A percentile compares a stretch with the other conserved stretches of the same genome.
phyloP scores from a whole-genome alignment of 192 early-diverging fungal species.

The Phlyctochytrium planicorne region DNA sequence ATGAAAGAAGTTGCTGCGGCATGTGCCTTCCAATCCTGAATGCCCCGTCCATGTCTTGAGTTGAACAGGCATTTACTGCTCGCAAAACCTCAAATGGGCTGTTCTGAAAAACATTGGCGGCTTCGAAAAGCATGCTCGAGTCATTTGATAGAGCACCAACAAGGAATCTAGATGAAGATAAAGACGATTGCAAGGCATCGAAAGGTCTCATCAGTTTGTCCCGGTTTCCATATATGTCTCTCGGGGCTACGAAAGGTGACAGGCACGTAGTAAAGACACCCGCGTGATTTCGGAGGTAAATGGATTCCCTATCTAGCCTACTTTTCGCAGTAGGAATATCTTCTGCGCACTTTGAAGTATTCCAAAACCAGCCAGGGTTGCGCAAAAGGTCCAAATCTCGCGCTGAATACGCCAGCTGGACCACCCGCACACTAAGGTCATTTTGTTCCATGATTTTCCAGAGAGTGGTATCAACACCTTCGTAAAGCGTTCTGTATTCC shows the following conservation, averaged over 20 bases:
- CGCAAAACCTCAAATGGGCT: not conserved
- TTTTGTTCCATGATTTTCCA: not conserved
- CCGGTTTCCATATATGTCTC: not conserved
- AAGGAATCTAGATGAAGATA: not conserved
- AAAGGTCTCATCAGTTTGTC: not conserved
- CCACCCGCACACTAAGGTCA: not conserved
- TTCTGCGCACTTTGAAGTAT: too few species aligned
- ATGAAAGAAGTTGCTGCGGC: not conserved
- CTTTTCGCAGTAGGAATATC: too few species aligned
- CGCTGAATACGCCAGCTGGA: not conserved
- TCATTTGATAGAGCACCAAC: not conserved
- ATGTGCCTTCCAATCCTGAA: not conserved
- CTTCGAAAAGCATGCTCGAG: not conserved
- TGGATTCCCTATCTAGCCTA: not conserved
- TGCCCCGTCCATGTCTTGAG: not conserved
- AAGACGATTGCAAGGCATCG: not conserved
- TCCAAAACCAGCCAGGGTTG: not conserved
- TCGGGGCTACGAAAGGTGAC: not conserved
- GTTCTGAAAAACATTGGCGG: not conserved
- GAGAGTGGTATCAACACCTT: not conserved
- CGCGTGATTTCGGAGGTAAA: not conserved
- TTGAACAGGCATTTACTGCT: not conserved
- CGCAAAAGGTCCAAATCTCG: not conserved
- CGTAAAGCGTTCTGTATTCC: slow-evolving; percentile 6
- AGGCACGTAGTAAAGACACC: not conserved